Evolutionary conservation across 208 protist genomes (phyloP), one percentile per base, ranked within the genome.

Genomic region (Sergeia podlipaevii): DNA sequence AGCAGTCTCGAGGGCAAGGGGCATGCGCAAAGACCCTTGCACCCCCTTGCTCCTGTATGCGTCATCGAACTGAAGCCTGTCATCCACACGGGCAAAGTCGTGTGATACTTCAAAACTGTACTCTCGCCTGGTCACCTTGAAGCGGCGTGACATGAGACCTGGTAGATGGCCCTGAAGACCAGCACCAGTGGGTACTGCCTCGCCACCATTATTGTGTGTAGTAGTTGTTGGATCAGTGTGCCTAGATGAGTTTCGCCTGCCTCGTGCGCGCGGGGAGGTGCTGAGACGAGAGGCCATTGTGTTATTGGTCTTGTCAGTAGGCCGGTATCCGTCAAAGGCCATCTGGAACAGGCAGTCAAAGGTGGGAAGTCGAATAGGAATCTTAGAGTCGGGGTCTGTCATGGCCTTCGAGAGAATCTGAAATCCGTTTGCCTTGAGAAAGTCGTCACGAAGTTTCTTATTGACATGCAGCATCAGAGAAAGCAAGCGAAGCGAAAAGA

Each of bases 311-410:
- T 45, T 69, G 54, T 70, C 61, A 32, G 66, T 68, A 18, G 65
- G 80, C 8, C 71, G 72, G 38, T 85, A 85, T 38, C 60, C 65
- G 43, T 91, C 80, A 55, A 94, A 86, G 29, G 78, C 74, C 70
- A 94, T 79, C 41, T 89, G 74, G 48, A 91, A 86, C 30, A 94
- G 71, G 44, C 80, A 88, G 48, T 91, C 72, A 20, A 91, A 74
- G 0, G 83, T 94, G 47, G 72, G 61, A 4, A 91, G 57, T 23
- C 74, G 62, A 27, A 91, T 59, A 4, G 77, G 82, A 26, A 94
- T 74, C 3, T 37, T 26, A 28, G 62, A 60, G 11, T 32, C 13
- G 11, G 58, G 68, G 47, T 71, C 65, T 11, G 75, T 84, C 51
- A 94, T 82, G 4, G 83, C 70, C 18, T 53, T 52, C 6, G 68